Base-by-base conservation (phyloP, 2,329 filamentous ascomycete genomes). In the Tolypocladium sp. region DNA sequence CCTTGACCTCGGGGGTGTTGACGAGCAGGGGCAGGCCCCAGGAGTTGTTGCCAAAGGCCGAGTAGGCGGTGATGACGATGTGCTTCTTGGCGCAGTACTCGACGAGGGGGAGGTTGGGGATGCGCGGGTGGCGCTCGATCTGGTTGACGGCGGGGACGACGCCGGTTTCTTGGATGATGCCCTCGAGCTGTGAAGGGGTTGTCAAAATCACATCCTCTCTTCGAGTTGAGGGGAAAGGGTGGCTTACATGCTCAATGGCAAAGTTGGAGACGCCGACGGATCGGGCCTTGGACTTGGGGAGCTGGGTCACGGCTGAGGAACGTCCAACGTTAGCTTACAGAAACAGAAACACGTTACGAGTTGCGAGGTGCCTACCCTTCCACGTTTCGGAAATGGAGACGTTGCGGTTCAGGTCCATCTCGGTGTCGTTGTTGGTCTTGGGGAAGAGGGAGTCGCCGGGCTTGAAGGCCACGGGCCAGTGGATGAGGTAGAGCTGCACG, bases 241-340 rank as follows among this genome's bases (percentile, higher is more conserved):
- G 44, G 46, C 70, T 41, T 68, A 71, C 72, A 64, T 76, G 72
- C 71, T 82, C 80, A 70, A 88, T 82, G 68, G 78, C 82, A 68
- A 89, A 90, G 79, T 91, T 91, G 72, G 86, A 89, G 63, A 91
- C 86, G 69, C 87, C 87, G 65, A 90, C 84, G 74, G 86, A 84
- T 70, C 80, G 81, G 63, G 82, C 83, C 71, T 88, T 88, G 64
- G 75, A 77, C 64, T 79, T 82, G 61, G 81, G 80, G 20, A 87
- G 80, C 73, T 83, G 75, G 61, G 82, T 82, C 68, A 85, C 67
- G 57, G 76, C 76, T 74, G 46, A 1, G 2, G 12, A 40, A 17
- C 7, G 54, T 33, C 30, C 17, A 3, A 10, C 27, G 41, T 40
- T n/a, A 35, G 22, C 40, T 3, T 17, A 0, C 35, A 13, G 35